phyloP scores from a whole-genome alignment of 805 yeast species.

The Brettanomyces sp. region DNA sequence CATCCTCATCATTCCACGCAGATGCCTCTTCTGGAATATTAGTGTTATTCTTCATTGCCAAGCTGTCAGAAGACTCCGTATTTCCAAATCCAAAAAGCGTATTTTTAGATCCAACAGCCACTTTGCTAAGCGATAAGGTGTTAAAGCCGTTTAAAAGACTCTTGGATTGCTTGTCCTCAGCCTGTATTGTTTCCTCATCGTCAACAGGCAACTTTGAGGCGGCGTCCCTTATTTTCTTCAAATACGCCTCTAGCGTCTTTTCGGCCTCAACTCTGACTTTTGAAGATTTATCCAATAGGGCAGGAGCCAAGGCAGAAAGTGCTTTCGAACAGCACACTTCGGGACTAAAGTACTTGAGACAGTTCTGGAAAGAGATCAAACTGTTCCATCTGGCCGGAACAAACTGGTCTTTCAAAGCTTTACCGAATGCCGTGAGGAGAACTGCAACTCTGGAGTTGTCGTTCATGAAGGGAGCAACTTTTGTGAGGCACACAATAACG shows the following conservation, averaged over 20 bases:
- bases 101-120: background rate
- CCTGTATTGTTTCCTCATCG: slow-evolving; percentile 16
- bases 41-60: background rate
- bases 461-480: slow-evolving; percentile 52
- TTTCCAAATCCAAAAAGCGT: slow-evolving; percentile 1
- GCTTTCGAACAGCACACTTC: slow-evolving; percentile 73
- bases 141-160: background rate
- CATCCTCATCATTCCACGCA: background rate
- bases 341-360: slow-evolving; percentile 58
- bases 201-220: slow-evolving; percentile 27
- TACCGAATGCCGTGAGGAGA: slow-evolving; percentile 76
- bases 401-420: slow-evolving; percentile 73
- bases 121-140: slow-evolving; percentile 1
- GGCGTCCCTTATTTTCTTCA: slow-evolving; percentile 42
- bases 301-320: slow-evolving; percentile 76
- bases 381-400: slow-evolving; percentile 71
- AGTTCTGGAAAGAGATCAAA: slow-evolving; percentile 57
- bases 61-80: background rate
- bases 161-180: background rate
- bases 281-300: slow-evolving; percentile 64
- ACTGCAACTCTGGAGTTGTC: slow-evolving; percentile 56
- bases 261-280: slow-evolving; percentile 69
- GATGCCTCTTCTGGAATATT: background rate
- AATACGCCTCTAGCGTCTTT: slow-evolving; percentile 52
- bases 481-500: slow-evolving; percentile 60